phyloP scores from a whole-genome alignment of 768 basidiomycete genomes.

The Pleurotus citrinopileatus region DNA sequence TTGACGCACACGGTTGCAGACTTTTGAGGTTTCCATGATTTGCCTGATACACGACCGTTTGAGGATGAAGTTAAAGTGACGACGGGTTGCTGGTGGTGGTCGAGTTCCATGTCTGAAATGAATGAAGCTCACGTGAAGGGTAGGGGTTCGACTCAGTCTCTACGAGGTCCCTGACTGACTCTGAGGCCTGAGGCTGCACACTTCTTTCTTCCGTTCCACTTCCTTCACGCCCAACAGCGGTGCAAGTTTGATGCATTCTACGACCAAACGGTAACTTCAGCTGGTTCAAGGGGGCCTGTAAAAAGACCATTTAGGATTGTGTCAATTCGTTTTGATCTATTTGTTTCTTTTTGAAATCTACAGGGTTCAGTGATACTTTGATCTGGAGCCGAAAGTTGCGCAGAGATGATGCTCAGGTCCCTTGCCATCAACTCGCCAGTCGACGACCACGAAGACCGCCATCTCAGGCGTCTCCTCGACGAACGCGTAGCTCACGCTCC shows the following conservation, averaged over 20 bases:
- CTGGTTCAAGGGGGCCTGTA: neutral
- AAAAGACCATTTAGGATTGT: constrained; percentile 1
- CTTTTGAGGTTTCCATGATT: constrained; percentile 60
- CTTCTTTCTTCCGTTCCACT: constrained; percentile 2
- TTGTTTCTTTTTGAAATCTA: constrained; percentile 9
- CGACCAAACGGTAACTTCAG: constrained; percentile 4
- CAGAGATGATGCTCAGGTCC: constrained; percentile 12
- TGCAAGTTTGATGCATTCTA: constrained; percentile 7
- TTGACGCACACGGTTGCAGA: constrained; percentile 45
- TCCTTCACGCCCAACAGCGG: constrained; percentile 5
- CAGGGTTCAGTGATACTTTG: constrained; percentile 8
- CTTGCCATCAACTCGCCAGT: constrained; percentile 29
- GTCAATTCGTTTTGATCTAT: constrained; percentile 10
- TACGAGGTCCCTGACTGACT: no score
- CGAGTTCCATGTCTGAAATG: no score
- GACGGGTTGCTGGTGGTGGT: constrained; percentile 14
- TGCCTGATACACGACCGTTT: constrained; percentile 66
- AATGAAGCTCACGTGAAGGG: neutral
- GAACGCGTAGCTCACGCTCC: constrained; percentile 51
- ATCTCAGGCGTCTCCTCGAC: constrained; percentile 47
- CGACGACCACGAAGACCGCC: constrained; percentile 43
- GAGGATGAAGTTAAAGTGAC: constrained; percentile 52
- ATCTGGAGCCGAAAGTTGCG: constrained; percentile 9
- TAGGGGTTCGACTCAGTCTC: neutral
- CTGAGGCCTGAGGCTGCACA: neutral